phyloP scores from a whole-genome alignment of 192 early-diverging fungal species.

The Coemansia sp. region DNA sequence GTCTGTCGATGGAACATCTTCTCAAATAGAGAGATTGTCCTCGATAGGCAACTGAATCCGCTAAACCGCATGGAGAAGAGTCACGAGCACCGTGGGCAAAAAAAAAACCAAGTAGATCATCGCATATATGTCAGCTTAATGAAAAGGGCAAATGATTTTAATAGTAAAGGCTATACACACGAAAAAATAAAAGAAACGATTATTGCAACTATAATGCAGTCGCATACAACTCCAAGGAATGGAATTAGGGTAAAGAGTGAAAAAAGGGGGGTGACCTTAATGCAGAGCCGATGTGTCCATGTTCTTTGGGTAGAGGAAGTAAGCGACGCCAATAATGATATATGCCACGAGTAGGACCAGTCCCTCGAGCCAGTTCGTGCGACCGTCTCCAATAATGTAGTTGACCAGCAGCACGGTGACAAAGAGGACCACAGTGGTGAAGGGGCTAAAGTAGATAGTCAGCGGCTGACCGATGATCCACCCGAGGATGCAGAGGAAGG shows the following conservation, averaged over 20 bases:
- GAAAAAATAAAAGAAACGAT: not conserved
- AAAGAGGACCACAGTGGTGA: constrained; percentile 84
- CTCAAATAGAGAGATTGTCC: not conserved
- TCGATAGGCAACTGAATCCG: not conserved
- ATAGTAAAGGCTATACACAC: not conserved
- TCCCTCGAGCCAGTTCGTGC: constrained; percentile 93
- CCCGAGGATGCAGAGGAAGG: constrained; percentile 71
- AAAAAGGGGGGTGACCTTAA: not conserved
- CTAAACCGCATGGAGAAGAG: not conserved
- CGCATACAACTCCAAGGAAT: constrained; percentile 1
- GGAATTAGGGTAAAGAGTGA: not conserved
- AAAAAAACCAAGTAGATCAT: not conserved
- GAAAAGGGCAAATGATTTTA: not conserved
- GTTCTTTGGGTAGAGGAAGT: constrained; percentile 68
- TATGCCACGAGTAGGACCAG: constrained; percentile 80
- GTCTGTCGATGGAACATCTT: too few species aligned
- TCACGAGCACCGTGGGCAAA: not conserved
- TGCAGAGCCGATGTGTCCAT: constrained; percentile 23
- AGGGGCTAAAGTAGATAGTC: constrained; percentile 79
- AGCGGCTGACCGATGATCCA: constrained; percentile 83
- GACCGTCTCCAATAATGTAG: constrained; percentile 81
- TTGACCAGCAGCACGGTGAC: constrained; percentile 77
- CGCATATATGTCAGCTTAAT: not conserved
- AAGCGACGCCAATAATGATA: constrained; percentile 81
- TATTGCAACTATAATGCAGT: constrained; percentile 1